Evolutionary conservation across 805 yeast species (phyloP).

Genomic region (Kodamaea fukazawae): DNA sequence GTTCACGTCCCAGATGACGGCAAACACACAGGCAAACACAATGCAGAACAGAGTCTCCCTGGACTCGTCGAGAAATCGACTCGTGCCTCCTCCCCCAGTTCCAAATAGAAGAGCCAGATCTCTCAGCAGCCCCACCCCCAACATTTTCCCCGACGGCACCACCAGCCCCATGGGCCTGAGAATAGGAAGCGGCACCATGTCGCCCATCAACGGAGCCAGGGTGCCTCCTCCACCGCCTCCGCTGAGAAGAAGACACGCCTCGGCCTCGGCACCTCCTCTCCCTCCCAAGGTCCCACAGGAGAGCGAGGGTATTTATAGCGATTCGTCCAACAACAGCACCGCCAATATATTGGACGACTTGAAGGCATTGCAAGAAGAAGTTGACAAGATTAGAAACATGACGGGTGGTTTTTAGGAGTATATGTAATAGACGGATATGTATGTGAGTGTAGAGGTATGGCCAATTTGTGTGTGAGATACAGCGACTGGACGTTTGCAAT

Average conservation of each 20-base stretch:
- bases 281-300: conserved; percentile 25
- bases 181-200: neutral
- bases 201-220: conserved; percentile 5
- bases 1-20: conserved; percentile 43
- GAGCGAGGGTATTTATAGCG: conserved; percentile 8
- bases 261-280: conserved; percentile 23
- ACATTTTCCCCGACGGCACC: conserved; percentile 11
- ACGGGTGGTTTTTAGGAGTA: conserved; percentile 40
- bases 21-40: conserved; percentile 34
- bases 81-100: conserved; percentile 33
- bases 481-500: no score
- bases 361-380: conserved; percentile 66
- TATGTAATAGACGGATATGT: no score
- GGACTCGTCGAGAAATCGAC: conserved; percentile 11
- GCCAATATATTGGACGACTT: conserved; percentile 61
- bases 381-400: conserved; percentile 52
- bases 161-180: neutral
- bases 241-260: conserved; percentile 28
- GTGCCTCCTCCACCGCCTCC: conserved; percentile 45
- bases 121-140: conserved; percentile 28
- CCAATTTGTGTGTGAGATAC: no score
- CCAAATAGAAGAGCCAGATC: conserved; percentile 39
- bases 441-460: no score
- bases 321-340: conserved; percentile 30
- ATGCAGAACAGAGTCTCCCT: conserved; percentile 7